Evolutionary conservation across 78 protist genomes (phyloP).

Genomic region (Creolimax fragrantissima): DNA sequence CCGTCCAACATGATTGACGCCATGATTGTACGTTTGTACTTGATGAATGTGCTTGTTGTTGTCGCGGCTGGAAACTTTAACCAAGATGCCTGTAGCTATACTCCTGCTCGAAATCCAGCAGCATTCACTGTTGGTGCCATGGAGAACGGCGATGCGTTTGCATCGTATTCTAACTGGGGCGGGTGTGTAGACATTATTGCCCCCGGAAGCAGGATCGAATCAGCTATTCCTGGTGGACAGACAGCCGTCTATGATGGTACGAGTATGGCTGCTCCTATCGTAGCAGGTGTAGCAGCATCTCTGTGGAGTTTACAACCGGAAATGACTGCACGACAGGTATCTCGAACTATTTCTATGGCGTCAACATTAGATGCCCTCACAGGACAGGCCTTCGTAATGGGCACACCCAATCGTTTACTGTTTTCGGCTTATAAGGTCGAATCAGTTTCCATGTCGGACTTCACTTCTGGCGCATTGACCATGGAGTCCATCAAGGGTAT

Average conservation of each 20-base stretch:
- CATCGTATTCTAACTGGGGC: background rate
- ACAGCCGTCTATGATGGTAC: background rate
- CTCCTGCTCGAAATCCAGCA: background rate
- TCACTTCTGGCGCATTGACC: background rate
- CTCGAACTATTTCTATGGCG: background rate
- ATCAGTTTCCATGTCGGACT: background rate
- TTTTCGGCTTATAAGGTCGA: background rate
- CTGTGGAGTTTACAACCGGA: background rate
- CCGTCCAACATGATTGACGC: background rate
- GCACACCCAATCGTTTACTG: background rate
- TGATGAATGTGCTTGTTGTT: background rate
- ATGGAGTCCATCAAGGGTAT: background rate
- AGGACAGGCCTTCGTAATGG: background rate
- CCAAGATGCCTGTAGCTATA: background rate
- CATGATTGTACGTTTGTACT: background rate
- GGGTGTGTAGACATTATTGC: background rate
- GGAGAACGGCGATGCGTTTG: background rate
- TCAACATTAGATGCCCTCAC: background rate
- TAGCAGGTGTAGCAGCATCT: background rate
- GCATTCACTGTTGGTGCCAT: slow-evolving; percentile 8
- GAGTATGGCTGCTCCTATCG: background rate
- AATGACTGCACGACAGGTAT: background rate
- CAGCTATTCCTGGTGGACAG: background rate
- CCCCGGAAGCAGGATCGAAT: background rate
- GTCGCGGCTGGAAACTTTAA: slow-evolving; percentile 10